phyloP scores from a whole-genome alignment of 495 filamentous ascomycete species.

The Penicillium angulare region DNA sequence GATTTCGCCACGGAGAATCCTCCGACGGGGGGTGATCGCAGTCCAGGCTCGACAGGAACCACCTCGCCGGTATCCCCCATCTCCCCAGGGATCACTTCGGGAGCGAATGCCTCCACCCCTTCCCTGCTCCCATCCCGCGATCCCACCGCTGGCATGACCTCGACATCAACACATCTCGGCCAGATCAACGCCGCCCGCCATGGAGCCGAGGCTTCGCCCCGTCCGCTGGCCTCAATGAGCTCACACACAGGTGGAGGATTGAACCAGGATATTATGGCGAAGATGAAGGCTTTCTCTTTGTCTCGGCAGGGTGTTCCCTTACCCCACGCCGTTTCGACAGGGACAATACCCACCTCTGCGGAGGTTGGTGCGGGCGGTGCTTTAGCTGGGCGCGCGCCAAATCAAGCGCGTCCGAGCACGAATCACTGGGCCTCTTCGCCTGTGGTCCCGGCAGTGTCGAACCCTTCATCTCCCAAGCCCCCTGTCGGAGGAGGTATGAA shows the following conservation, averaged over 20 bases:
- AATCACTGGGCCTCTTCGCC: slow-evolving; percentile 55
- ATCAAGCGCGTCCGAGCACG: slow-evolving; percentile 35
- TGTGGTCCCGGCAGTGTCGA: slow-evolving; percentile 26
- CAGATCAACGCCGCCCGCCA: slow-evolving; percentile 76
- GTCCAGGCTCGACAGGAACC: slow-evolving; percentile 3
- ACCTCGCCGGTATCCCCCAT: background rate
- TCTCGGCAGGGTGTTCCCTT: slow-evolving; percentile 57
- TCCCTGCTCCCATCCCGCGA: slow-evolving; percentile 29
- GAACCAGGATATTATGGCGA: slow-evolving; percentile 78
- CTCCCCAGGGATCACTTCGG: background rate
- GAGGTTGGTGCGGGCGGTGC: slow-evolving; percentile 28
- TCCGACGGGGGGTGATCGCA: slow-evolving; percentile 28
- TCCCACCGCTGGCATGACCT: slow-evolving; percentile 53
- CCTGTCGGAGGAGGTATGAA: slow-evolving; percentile 57
- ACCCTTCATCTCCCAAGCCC: slow-evolving; percentile 38
- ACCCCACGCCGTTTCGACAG: slow-evolving; percentile 34
- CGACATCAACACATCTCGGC: slow-evolving; percentile 79
- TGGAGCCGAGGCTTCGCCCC: slow-evolving; percentile 40
- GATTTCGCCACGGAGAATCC: slow-evolving; percentile 18
- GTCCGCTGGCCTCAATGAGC: slow-evolving; percentile 53
- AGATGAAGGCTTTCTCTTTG: slow-evolving; percentile 73
- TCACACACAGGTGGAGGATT: slow-evolving; percentile 54
- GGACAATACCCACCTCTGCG: slow-evolving; percentile 31
- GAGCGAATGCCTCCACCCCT: slow-evolving; percentile 19
- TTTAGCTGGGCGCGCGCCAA: slow-evolving; percentile 39